These are phyloP conservation scores for Phylloporus rhodoxanthus DNA, from an alignment of 768 basidiomycete species.

Conservation along the genomic window DNA sequence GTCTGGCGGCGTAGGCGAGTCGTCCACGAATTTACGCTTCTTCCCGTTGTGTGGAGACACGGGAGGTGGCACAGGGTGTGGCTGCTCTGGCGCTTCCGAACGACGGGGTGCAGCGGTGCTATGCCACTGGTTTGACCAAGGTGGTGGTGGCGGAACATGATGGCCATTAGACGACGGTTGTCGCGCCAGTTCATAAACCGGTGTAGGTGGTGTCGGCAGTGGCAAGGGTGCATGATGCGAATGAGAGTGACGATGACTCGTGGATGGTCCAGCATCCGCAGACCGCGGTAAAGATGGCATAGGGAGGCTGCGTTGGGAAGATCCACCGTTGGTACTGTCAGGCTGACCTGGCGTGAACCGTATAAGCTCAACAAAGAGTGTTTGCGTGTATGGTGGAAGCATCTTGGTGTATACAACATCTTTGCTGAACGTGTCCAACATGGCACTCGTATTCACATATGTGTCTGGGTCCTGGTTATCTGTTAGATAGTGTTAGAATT, in stretches of 20 bases:
- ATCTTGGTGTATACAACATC: slow-evolving; percentile 66
- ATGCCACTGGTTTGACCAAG: slow-evolving; percentile 32
- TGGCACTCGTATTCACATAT: slow-evolving; percentile 67
- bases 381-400: slow-evolving; percentile 55
- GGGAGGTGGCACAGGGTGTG: slow-evolving; percentile 10
- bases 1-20: slow-evolving; percentile 27
- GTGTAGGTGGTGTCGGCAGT: slow-evolving; percentile 30
- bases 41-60: slow-evolving; percentile 29
- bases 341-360: slow-evolving; percentile 34
- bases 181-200: slow-evolving; percentile 29
- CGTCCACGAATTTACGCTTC: slow-evolving; percentile 33
- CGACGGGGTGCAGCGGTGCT: slow-evolving; percentile 11
- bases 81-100: slow-evolving; percentile 24
- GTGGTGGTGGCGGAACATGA: slow-evolving; percentile 32
- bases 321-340: slow-evolving; percentile 17
- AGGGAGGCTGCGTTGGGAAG: slow-evolving; percentile 13
- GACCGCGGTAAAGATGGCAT: slow-evolving; percentile 17
- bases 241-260: slow-evolving; percentile 25
- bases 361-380: slow-evolving; percentile 71
- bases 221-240: slow-evolving; percentile 28
- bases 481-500: slow-evolving; percentile 15
- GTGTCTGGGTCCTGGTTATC: slow-evolving; percentile 48
- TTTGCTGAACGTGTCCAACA: slow-evolving; percentile 70
- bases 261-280: slow-evolving; percentile 27
- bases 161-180: slow-evolving; percentile 31